Evolutionary conservation across 495 filamentous ascomycete species (phyloP), one percentile per base, ranked within the genome.

Genomic region (Penicillium longicatenatum): DNA sequence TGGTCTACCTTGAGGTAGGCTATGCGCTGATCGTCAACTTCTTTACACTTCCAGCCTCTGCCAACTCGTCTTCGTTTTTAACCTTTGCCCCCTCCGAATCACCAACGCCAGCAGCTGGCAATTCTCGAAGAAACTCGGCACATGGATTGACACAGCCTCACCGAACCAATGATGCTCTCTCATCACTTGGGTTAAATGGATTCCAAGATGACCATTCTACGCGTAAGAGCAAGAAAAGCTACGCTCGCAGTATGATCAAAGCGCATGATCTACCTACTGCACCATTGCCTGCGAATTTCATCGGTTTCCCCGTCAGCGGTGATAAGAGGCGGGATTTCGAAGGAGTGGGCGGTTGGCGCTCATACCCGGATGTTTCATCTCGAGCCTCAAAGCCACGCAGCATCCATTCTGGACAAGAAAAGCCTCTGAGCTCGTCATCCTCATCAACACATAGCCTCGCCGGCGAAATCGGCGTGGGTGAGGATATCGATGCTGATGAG

Each of bases 341-440:
- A 73, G 91, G 90, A n/a, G 80, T 95, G 3, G 91, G 91, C 12
- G 91, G 91, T 2, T 93, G 89, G 90, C 77, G 88, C 52, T 68
- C 68, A 20, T 71, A 67, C 29, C 47, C 58, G 6, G 54, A 64
- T 30, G 26, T 17, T 26, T 59, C 49, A 9, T 65, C 55, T 9
- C 57, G 83, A 19, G 35, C 53, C 22, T 60, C 53, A 3, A 68
- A 58, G 7, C 57, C 83, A 16, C 69, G 61, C 11, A 60, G 47
- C 19, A 39, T 48, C 14, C 52, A 58, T 24, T 21, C 52, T 4
- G n/a, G n/a, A 0, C 51, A 58, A 6, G 66, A 64, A 14, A 69
- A 63, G 37, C 26, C 54, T 14, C 16, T 60, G 24, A 60, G 69
- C 21, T 71, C 71, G 9, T 71, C 71, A 7, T 70, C 75, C 12